Conservation (phyloP, 1,284 basidiomycete genomes). For the Malassezia japonica region DNA sequence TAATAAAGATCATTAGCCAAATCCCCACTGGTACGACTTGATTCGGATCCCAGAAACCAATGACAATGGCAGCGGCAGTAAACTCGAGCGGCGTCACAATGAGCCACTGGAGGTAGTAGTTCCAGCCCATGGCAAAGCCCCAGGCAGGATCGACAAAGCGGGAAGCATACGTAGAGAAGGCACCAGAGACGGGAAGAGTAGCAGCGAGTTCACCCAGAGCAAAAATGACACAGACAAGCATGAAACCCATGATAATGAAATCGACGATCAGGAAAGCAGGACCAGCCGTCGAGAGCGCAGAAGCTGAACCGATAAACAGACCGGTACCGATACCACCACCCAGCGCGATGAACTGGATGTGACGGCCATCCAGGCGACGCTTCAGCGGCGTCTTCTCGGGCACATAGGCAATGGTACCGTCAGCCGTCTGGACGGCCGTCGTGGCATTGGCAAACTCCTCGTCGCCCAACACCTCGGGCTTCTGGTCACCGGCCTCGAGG, state of each 20-base stretch:
- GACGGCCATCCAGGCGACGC: conserved; percentile 27
- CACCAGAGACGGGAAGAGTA: conserved; percentile 32
- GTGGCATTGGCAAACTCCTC: conserved; percentile 15
- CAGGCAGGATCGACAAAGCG: conserved; percentile 32
- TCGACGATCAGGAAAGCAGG: conserved; percentile 50
- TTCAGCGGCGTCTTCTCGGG: conserved; percentile 23
- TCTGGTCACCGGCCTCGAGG: neutral
- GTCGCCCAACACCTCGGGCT: conserved; percentile 13
- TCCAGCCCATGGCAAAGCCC: conserved; percentile 54
- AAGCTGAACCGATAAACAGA: conserved; percentile 51
- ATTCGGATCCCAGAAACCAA: conserved; percentile 22
- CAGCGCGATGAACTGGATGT: conserved; percentile 52
- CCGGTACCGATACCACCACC: conserved; percentile 55
- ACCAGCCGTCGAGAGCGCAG: conserved; percentile 51
- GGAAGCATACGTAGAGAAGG: conserved; percentile 33
- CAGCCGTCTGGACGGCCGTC: conserved; percentile 2
- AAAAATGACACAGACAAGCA: conserved; percentile 49
- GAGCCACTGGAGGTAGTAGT: conserved; percentile 54
- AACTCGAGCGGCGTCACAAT: conserved; percentile 43
- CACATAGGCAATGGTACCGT: conserved; percentile 6
- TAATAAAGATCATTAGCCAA: conserved; percentile 35
- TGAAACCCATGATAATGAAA: conserved; percentile 35
- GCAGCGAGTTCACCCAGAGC: conserved; percentile 41
- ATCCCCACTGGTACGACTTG: conserved; percentile 26
- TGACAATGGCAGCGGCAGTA: conserved; percentile 36